These are phyloP conservation scores for Aspergillus felis DNA, from an alignment of 2,329 filamentous ascomycete genomes.

Conservation along the genomic window DNA sequence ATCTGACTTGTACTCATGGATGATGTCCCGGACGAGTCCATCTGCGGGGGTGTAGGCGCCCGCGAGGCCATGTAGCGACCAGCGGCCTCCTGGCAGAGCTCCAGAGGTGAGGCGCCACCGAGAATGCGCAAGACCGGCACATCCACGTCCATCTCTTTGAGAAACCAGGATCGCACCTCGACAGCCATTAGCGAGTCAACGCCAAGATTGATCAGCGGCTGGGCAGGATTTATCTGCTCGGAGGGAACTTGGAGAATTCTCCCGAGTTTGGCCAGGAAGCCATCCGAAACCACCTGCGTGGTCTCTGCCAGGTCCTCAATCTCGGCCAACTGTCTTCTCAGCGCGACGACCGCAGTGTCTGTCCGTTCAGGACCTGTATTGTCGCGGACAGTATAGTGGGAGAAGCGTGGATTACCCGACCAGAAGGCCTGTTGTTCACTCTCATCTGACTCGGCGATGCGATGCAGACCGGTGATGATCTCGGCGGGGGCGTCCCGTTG, in stretches of 20 bases:
- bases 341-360: not conserved
- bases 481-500: not conserved
- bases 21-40: no score
- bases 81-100: conserved; percentile 13
- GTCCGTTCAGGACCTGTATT: no score
- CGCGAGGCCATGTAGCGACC: not conserved
- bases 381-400: not conserved
- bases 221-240: not conserved
- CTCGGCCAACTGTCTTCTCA: not conserved
- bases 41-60: not conserved
- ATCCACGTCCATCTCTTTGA: conserved; percentile 43
- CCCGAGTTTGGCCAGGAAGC: conserved; percentile 1
- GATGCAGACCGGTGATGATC: not conserved
- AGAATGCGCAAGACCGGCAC: conserved; percentile 48
- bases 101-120: conserved; percentile 28
- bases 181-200: conserved; percentile 40
- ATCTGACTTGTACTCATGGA: not conserved
- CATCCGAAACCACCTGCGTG: not conserved
- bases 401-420: conserved; percentile 1
- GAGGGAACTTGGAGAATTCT: not conserved
- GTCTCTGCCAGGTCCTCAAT: not conserved
- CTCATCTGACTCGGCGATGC: not conserved
- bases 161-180: conserved; percentile 47
- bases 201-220: conserved; percentile 27
- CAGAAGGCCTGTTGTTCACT: not conserved